These are phyloP conservation scores for Aspergillus nidulans DNA, from an alignment of 495 filamentous ascomycete species.

Conservation along the genomic window DNA sequence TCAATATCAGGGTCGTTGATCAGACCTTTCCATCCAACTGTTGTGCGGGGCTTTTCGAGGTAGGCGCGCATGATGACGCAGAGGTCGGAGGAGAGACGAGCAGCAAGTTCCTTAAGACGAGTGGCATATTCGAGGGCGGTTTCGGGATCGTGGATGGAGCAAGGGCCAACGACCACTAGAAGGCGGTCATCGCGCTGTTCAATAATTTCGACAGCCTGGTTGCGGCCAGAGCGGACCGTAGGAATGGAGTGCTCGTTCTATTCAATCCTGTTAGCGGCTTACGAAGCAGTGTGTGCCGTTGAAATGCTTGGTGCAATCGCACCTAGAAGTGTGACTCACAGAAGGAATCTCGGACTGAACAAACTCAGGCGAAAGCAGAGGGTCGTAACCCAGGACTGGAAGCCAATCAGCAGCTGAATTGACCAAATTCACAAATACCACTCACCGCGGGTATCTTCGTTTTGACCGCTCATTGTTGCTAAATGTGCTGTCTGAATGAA, in stretches of 20 bases:
- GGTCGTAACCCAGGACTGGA: conserved; percentile 89
- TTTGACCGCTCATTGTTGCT: conserved; percentile 45
- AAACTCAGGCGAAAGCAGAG: conserved; percentile 83
- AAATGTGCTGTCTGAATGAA: neutral
- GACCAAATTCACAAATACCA: neutral
- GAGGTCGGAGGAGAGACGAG: conserved; percentile 75
- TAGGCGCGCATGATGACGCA: conserved; percentile 97
- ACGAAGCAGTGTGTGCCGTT: neutral
- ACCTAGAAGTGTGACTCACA: conserved; percentile 46
- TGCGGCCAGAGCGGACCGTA: conserved; percentile 77
- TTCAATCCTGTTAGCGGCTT: neutral
- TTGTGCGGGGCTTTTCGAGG: conserved; percentile 98
- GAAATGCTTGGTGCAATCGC: neutral
- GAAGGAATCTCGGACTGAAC: conserved; percentile 86
- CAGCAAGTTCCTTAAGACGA: conserved; percentile 67
- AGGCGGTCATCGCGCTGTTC: conserved; percentile 79
- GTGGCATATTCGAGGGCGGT: conserved; percentile 82
- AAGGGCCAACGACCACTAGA: conserved; percentile 90
- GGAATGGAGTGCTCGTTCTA: conserved; percentile 48
- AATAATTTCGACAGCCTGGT: conserved; percentile 77
- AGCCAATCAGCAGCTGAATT: conserved; percentile 6
- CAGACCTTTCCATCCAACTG: conserved; percentile 97
- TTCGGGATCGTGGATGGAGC: conserved; percentile 92
- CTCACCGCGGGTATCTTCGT: conserved; percentile 53
- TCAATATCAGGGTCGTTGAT: conserved; percentile 99